Conservation (phyloP, 345 rosid species). For the Eucalyptus paniculata region DNA sequence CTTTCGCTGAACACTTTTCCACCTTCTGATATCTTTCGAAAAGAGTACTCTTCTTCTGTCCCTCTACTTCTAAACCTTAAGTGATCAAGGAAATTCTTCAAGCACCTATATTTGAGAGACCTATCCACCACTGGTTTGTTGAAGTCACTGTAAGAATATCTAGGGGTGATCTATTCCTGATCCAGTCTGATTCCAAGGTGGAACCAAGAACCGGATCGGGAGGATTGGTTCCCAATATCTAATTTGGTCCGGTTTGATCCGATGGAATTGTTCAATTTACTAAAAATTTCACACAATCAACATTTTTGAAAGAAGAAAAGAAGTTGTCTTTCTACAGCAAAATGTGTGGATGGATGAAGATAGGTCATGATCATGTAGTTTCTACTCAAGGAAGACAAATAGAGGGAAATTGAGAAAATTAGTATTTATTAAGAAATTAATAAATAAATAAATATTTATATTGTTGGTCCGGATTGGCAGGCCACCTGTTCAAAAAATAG, state of each 20-base stretch:
- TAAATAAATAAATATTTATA: no score
- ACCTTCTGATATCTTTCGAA: background rate
- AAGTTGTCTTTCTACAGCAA: no score
- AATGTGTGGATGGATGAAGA: no score
- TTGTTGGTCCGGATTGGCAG: fast-evolving
- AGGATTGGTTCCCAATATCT: fast-evolving
- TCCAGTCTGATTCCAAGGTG: fast-evolving
- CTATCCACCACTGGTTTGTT: background rate
- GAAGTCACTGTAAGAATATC: background rate
- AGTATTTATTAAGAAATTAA: no score
- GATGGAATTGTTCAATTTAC: no score
- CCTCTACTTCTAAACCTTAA: background rate
- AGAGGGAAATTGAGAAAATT: no score
- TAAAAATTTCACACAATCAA: no score
- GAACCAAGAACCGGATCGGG: fast-evolving
- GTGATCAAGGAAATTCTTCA: background rate
- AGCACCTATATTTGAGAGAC: background rate
- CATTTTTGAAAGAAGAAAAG: no score
- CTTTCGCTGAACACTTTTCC: background rate
- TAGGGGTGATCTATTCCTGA: fast-evolving
- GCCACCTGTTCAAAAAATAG: no score
- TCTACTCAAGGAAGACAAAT: no score
- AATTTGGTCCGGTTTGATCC: fast-evolving
- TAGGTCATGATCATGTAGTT: fast-evolving
- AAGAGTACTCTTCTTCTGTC: background rate